A percentile compares a stretch with the other conserved stretches of the same genome.
These are phyloP conservation scores for Epicoccum sorghinum DNA, from an alignment of 2,329 filamentous ascomycete species.

Conservation along the genomic window DNA sequence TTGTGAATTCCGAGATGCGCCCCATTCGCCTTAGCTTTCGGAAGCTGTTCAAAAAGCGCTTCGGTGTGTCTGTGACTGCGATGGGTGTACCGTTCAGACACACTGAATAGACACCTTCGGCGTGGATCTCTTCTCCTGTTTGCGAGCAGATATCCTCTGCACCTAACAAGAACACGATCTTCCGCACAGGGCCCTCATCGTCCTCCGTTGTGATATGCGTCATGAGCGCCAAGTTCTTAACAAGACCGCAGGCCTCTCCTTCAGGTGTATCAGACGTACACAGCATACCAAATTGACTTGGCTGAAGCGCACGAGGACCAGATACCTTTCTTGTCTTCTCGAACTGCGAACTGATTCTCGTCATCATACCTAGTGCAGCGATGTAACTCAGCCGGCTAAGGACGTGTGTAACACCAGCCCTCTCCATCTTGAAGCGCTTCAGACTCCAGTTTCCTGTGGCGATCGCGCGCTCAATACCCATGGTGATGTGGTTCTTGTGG, in stretches of 20 bases:
- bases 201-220: constrained; percentile 98
- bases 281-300: constrained; percentile 97
- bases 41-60: constrained; percentile 84
- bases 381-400: constrained; percentile 96
- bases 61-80: constrained; percentile 83
- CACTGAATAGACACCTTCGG: constrained; percentile 82
- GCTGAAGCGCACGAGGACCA: constrained; percentile 92
- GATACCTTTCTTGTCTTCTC: constrained; percentile 98
- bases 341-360: constrained; percentile 95
- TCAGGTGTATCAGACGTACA: constrained; percentile 97
- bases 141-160: constrained; percentile 81
- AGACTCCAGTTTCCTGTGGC: constrained; percentile 98
- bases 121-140: constrained; percentile 85
- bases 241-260: constrained; percentile 95
- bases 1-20: constrained; percentile 93
- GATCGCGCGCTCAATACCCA: constrained; percentile 93
- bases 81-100: constrained; percentile 96
- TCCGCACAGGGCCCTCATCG: constrained; percentile 86
- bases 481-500: constrained; percentile 84
- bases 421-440: constrained; percentile 98
- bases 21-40: constrained; percentile 86
- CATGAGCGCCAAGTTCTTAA: constrained; percentile 98
- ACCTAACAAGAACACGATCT: constrained; percentile 85
- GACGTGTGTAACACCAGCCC: constrained; percentile 95
- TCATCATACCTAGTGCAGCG: constrained; percentile 98